Evolutionary conservation across 257 asterid genomes (phyloP), one percentile per base, ranked within the genome.

Genomic region (Handroanthus guayacan): DNA sequence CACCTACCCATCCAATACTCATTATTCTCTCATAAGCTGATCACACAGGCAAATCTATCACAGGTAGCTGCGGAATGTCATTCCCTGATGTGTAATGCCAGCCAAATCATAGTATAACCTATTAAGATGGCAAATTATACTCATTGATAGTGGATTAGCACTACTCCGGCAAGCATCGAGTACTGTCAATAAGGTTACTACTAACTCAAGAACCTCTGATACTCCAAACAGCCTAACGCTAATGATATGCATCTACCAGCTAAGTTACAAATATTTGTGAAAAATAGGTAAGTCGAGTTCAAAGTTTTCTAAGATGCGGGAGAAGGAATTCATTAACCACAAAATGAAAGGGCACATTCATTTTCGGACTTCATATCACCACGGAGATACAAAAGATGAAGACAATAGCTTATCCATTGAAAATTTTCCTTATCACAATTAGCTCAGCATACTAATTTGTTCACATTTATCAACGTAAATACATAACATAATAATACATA

Each of bases 241-340:
- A 61, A 61, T 61, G 67, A 12, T 34, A 61, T 25, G 45, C 18
- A 44, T 66, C 11, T n/a, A 69, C 61, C 62, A 25, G 25, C 3
- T 68, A 48, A 47, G 50, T 5, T 38, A 10, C 0, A 50, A 69
- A 6, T 5, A 8, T 18, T 20, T 38, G 31, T 25, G 31, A 25
- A 25, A 25, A 25, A 25, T 25, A 25, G 31, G 31, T 25, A 0
- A 25, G 31, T 1, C 31, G 31, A 25, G 31, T 25, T 25, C 31
- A 25, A 25, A 25, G 31, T 25, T 17, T 13, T 47, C 60, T 18
- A 44, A 16, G 44, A 43, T 9, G 60, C 78, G 48, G 17, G 62
- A 62, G 20, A 31, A 36, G 44, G 12, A 47, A 31, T 69, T 67
- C 72, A 67, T 67, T 47, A 44, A 45, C 54, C 72, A 45, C 52